These are phyloP conservation scores for Paramecium primaurelia DNA, from an alignment of 73 alveolate species.

Conservation along the genomic window DNA sequence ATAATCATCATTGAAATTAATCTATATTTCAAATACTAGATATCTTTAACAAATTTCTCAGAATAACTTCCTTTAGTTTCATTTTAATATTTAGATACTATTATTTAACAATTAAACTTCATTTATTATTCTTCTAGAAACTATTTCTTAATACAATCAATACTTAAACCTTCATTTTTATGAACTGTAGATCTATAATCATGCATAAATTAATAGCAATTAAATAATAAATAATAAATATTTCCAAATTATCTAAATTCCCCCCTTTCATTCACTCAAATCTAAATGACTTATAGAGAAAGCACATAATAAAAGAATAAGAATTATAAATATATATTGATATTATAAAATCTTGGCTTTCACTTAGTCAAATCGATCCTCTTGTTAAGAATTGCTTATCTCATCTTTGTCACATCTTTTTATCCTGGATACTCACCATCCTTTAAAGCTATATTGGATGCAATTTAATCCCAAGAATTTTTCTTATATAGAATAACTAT, in stretches of 20 bases:
- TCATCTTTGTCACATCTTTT: conserved; percentile 58
- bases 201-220: neutral
- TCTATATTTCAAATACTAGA: neutral
- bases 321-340: neutral
- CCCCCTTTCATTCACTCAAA: neutral
- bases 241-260: neutral
- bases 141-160: neutral
- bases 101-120: no score
- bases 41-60: neutral
- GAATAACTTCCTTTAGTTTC: neutral
- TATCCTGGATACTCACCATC: conserved; percentile 61
- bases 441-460: conserved; percentile 49
- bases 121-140: neutral
- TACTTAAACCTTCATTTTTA: neutral
- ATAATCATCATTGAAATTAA: neutral
- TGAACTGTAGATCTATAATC: neutral
- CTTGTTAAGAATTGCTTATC: conserved; percentile 51
- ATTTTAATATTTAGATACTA: neutral
- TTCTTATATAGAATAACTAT: neutral
- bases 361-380: conserved; percentile 52
- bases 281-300: neutral
- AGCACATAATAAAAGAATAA: neutral
- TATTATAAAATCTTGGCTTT: neutral
- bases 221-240: neutral
- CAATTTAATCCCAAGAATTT: conserved; percentile 55